Base-by-base conservation (phyloP, 2,329 filamentous ascomycete species). In the Colletotrichum viniferum region DNA sequence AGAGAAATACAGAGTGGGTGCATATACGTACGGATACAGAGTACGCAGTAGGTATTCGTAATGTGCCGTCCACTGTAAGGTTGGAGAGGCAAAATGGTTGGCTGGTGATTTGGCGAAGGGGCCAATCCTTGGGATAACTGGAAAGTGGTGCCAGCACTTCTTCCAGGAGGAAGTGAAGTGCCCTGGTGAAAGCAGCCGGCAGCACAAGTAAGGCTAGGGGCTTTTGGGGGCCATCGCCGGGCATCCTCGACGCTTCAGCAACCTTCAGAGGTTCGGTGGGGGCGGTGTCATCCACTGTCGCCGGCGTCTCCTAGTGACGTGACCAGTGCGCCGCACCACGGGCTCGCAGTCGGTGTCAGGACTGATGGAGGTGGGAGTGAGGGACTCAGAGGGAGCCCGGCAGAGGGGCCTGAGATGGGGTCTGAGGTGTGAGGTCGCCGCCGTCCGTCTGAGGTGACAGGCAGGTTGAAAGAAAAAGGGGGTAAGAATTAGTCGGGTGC, bases 181-280 rank as follows among this genome's bases (percentile, higher is more conserved):
- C 55, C 61, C 61, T 26, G 61, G n/a, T 36, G 61, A 16, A 63
- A 12, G 61, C 32, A 63, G 61, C 38, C 34, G 34, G 26, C 61
- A n/a, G 61, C 36, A 68, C 71, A 30, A 43, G 58, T 21, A 63
- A 75, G 32, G 58, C 69, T 69, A 69, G 70, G 63, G 69, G 56
- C 43, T 75, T 75, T 73, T 64, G 69, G 73, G 73, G 73, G 69
- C 69, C 63, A 75, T 73, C 58, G 69, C 69, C 73, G 73, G 69
- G 30, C 73, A 68, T 73, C 26, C 69, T 75, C 69, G 55, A 64
- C 69, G 56, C 69, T 64, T 66, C n/a, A n/a, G n/a, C n/a, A n/a
- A n/a, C n/a, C n/a, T n/a, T n/a, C 36, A 75, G 73, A 58, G 30
- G 69, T 72, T 68, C 52, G 73, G 69, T 63, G 73, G 69, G 71